phyloP scores from a whole-genome alignment of 352 stramenopile genomes.

The Peronosclerospora sorghi region DNA sequence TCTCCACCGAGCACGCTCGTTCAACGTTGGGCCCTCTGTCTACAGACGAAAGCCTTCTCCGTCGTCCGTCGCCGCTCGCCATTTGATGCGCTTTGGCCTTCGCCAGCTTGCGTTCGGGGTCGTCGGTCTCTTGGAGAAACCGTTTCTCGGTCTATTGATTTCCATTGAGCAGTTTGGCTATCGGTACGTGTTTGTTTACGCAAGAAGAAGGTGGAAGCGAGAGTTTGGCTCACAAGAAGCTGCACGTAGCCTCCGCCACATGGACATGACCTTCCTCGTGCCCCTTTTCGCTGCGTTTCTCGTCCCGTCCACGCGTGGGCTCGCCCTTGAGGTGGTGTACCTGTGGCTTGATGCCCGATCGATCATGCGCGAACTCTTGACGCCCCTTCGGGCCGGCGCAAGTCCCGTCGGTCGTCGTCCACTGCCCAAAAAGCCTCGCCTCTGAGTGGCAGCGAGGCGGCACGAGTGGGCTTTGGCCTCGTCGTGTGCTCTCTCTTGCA shows the following conservation, averaged over 20 bases:
- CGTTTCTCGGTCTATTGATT: slow-evolving; percentile 37
- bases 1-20: background rate
- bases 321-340: slow-evolving; percentile 37
- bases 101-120: slow-evolving; percentile 45
- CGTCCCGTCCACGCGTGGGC: slow-evolving; percentile 25
- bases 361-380: slow-evolving; percentile 66
- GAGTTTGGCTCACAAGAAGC: too few species aligned
- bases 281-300: slow-evolving; percentile 49
- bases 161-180: slow-evolving; percentile 50
- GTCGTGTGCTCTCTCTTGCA: slow-evolving; percentile 51
- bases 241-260: slow-evolving; percentile 40
- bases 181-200: slow-evolving; percentile 22
- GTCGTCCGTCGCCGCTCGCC: slow-evolving; percentile 57
- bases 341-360: slow-evolving; percentile 55
- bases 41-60: slow-evolving; percentile 55
- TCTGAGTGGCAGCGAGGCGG: slow-evolving; percentile 47
- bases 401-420: slow-evolving; percentile 19
- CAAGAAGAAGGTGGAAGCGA: too few species aligned
- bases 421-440: slow-evolving; percentile 38
- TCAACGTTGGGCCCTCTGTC: too few species aligned
- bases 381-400: slow-evolving; percentile 50
- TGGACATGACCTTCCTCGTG: slow-evolving; percentile 51
- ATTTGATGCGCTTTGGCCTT: slow-evolving; percentile 33
- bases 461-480: slow-evolving; percentile 53
- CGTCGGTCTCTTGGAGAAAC: slow-evolving; percentile 34